Evolutionary conservation across 352 stramenopile species (phyloP).

Genomic region (Phytophthora capsici): DNA sequence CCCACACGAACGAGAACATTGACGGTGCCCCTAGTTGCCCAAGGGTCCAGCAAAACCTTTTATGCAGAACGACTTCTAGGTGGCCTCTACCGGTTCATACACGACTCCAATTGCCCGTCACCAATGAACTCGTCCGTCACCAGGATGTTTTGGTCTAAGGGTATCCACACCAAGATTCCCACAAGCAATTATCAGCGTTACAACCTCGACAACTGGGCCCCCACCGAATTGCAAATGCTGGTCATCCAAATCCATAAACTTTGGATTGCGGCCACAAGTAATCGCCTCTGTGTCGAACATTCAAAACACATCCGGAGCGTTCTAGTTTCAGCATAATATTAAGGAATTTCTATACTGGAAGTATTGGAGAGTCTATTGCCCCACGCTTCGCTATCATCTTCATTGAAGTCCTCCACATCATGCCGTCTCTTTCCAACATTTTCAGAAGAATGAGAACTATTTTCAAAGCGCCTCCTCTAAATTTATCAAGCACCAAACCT

Average conservation of each 20-base stretch:
- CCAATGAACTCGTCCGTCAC: background rate
- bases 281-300: background rate
- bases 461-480: constrained; percentile 7
- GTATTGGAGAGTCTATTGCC: constrained; percentile 11
- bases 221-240: constrained; percentile 12
- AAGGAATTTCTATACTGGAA: constrained; percentile 22
- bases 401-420: constrained; percentile 6
- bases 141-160: too few species aligned
- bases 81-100: background rate
- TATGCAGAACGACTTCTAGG: background rate
- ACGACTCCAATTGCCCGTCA: background rate
- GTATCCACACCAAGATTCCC: too few species aligned
- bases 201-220: background rate
- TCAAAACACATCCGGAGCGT: constrained; percentile 9
- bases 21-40: background rate
- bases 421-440: constrained; percentile 20
- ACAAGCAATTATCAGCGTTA: background rate
- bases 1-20: background rate
- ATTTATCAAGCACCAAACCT: constrained; percentile 5
- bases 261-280: too few species aligned
- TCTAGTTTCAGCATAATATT: constrained; percentile 5
- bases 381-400: constrained; percentile 7
- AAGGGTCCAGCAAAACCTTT: constrained; percentile 1
- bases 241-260: constrained; percentile 1
- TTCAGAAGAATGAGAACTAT: background rate